These are phyloP conservation scores for Cryptococcus sp. DNA, from an alignment of 1,284 basidiomycete species.

Conservation along the genomic window DNA sequence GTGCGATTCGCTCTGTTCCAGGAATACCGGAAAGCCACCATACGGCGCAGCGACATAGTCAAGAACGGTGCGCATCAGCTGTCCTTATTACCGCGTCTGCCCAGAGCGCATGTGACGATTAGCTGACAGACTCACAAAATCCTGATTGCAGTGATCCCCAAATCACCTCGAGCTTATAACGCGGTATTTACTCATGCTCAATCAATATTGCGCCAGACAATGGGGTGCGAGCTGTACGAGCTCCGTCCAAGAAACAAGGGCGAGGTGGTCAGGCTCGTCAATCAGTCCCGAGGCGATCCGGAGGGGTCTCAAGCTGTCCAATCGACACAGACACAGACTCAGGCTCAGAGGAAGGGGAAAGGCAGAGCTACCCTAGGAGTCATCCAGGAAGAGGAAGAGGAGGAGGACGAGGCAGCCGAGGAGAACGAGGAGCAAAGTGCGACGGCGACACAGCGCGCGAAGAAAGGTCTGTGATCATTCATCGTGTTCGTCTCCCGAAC, in stretches of 20 bases:
- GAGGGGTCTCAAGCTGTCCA: constrained; percentile 7
- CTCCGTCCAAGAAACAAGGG: constrained; percentile 33
- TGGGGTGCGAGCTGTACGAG: constrained; percentile 51
- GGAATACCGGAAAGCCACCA: constrained; percentile 40
- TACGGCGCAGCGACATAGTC: constrained; percentile 36
- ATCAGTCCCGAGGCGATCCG: constrained; percentile 1
- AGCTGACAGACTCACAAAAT: constrained; percentile 5
- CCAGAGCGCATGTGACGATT: background rate
- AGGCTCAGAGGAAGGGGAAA: constrained; percentile 22
- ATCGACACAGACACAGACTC: constrained; percentile 11
- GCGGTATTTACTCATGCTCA: constrained; percentile 38
- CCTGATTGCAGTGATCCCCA: constrained; percentile 29
- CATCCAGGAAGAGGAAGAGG: constrained; percentile 25
- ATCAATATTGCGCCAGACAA: constrained; percentile 27
- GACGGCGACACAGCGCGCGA: constrained; percentile 10
- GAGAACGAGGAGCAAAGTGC: constrained; percentile 18
- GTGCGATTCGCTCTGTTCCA: constrained; percentile 46
- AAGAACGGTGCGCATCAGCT: constrained; percentile 35
- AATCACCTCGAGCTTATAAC: constrained; percentile 28
- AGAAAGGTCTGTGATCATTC: constrained; percentile 20
- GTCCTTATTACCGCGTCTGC: background rate
- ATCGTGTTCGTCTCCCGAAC: background rate
- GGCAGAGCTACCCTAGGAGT: constrained; percentile 16
- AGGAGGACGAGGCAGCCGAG: constrained; percentile 27
- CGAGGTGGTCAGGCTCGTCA: constrained; percentile 8